Percentiles rank a stretch among this genome's conserved stretches.
Evolutionary conservation across 441 rosid genomes (phyloP).

Genomic region (Erodium moschatum): DNA sequence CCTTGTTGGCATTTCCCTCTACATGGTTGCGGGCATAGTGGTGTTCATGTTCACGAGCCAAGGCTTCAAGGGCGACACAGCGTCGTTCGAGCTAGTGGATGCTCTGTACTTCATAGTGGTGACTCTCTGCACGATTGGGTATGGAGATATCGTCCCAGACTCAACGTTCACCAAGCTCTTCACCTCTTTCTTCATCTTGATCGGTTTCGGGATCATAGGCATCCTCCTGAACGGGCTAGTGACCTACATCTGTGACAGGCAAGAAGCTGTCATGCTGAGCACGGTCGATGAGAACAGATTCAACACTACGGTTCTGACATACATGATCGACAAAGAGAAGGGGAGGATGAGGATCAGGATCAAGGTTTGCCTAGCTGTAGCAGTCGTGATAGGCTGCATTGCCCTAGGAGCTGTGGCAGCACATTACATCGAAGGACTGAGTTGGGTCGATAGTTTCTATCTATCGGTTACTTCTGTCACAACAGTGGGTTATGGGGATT

Average conservation of each 20-base stretch:
- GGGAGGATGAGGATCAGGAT: conserved; percentile 61
- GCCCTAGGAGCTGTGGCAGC: conserved; percentile 38
- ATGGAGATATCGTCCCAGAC: conserved; percentile 57
- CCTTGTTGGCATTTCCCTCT: conserved; percentile 34
- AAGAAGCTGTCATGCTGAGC: conserved; percentile 50
- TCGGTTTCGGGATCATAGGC: conserved; percentile 57
- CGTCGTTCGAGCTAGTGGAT: conserved; percentile 38
- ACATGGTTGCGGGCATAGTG: conserved; percentile 30
- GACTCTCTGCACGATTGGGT: conserved; percentile 62
- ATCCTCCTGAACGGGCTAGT: conserved; percentile 55
- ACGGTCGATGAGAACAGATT: conserved; percentile 39
- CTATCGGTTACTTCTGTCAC: conserved; percentile 59
- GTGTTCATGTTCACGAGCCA: conserved; percentile 26
- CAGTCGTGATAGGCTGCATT: conserved; percentile 38
- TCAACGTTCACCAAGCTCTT: conserved; percentile 46
- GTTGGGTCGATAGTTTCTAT: conserved; percentile 57
- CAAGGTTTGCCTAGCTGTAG: conserved; percentile 48
- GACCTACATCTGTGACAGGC: conserved; percentile 52
- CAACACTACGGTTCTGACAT: conserved; percentile 37
- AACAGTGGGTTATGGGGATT: conserved; percentile 66
- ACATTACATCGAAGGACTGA: conserved; percentile 38
- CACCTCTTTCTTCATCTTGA: conserved; percentile 41
- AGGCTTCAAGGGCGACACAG: conserved; percentile 33
- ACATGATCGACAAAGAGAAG: conserved; percentile 46
- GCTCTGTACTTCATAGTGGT: conserved; percentile 56